Base-by-base conservation (phyloP, 2,329 filamentous ascomycete genomes). In the Catunica adiposa region DNA sequence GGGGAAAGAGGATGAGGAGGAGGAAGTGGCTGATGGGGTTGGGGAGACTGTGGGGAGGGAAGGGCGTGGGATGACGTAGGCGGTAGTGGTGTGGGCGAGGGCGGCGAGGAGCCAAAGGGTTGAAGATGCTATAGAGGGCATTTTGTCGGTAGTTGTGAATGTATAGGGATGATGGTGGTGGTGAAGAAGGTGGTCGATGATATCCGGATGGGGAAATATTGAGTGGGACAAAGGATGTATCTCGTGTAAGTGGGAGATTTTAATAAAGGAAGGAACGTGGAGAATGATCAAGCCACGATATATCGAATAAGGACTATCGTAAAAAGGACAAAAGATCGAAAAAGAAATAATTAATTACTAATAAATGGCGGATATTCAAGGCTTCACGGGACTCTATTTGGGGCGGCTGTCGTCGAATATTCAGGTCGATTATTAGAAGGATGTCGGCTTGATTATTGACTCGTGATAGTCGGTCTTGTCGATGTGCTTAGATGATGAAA, bases 41-140 rank as follows among this genome's bases (percentile, higher is more conserved):
- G 65, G 67, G 2, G 50, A 34, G 11, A 11, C 11, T 34, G 29
- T 34, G 29, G 11, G 29, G 29, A 34, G 29, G 29, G 29, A 34
- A 11, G 29, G 29, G 11, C 29, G 53, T 17, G 71, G 71, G 15
- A 73, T 62, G 50, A 64, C 66, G 63, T 72, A 66, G 47, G 66
- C 66, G n/a, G 63, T 57, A 17, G 67, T 62, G 56, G 66, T 58
- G 34, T 62, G 61, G 31, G 70, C 61, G 44, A 63, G 62, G 53
- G 65, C 64, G 59, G 71, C 57, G 51, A 70, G 58, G 42, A 71
- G 62, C 48, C 66, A 61, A 44, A 66, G 63, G 31, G 66, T 63
- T 40, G 66, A 62, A 3, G 9, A 29, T 9, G 22, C 22, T 8
- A 44, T 11, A 20, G 40, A n/a, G 11, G 29, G 11, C 29, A 34